Conservation (phyloP, 1,139 yeast species). For the Yamadazyma epiphylla region DNA sequence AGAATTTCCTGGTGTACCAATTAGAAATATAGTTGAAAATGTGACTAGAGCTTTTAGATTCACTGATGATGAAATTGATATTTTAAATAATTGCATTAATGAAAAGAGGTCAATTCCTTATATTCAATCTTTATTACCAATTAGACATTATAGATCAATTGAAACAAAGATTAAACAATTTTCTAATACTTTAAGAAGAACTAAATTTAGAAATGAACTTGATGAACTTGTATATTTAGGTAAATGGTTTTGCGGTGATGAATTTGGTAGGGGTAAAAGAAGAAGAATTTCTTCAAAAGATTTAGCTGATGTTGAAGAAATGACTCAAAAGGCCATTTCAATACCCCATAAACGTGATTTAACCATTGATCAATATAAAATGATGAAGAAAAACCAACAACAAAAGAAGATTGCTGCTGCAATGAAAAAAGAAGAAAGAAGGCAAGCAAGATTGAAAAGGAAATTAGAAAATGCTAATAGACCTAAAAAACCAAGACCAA, state of each 20-base stretch:
- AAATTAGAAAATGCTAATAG: constrained; percentile 9
- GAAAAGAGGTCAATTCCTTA: constrained; percentile 8
- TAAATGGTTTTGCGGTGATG: constrained; percentile 27
- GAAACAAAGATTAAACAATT: constrained; percentile 17
- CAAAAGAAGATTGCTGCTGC: constrained; percentile 1
- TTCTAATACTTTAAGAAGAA: constrained; percentile 21
- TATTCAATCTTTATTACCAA: constrained; percentile 13
- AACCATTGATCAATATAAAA: constrained; percentile 7
- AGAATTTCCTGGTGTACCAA: constrained; percentile 13
- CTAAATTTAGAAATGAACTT: constrained; percentile 22
- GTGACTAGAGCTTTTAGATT: background rate
- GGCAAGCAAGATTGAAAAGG: constrained; percentile 5
- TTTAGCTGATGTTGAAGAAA: constrained; percentile 8
- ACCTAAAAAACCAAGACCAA: constrained; percentile 5
- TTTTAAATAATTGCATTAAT: constrained; percentile 6
- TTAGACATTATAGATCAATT: constrained; percentile 10
- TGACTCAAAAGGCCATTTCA: constrained; percentile 1
- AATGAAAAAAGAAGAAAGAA: constrained; percentile 5
- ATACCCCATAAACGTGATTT: constrained; percentile 2
- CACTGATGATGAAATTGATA: constrained; percentile 6
- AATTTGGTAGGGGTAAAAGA: constrained; percentile 15
- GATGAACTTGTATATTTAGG: constrained; percentile 37
- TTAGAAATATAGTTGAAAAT: constrained; percentile 10
- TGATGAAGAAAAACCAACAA: constrained; percentile 3
- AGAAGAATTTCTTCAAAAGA: constrained; percentile 11